These are phyloP conservation scores for Monilinia fructigena DNA, from an alignment of 2,329 filamentous ascomycete genomes.

Conservation along the genomic window DNA sequence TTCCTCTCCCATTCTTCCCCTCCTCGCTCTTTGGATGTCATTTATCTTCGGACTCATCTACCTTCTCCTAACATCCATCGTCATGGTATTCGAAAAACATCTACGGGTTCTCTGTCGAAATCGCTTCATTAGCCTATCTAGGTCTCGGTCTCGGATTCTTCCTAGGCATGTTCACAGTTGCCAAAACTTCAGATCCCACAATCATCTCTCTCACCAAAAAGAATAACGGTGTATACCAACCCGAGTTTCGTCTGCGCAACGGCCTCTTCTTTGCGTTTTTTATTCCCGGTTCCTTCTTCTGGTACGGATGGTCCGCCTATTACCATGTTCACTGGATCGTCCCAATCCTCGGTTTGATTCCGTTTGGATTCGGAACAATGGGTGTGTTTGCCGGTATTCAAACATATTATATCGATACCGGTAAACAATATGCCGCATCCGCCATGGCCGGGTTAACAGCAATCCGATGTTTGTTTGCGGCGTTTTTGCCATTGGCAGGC, in stretches of 20 bases:
- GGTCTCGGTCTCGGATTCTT: constrained; percentile 47
- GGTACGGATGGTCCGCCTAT: constrained; percentile 49
- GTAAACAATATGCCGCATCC: constrained; percentile 42
- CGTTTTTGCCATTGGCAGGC: constrained; percentile 54
- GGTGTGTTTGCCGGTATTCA: constrained; percentile 43
- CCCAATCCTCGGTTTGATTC: constrained; percentile 42
- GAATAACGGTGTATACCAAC: constrained; percentile 41
- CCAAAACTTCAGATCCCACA: constrained; percentile 46
- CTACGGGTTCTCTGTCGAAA: constrained; percentile 46
- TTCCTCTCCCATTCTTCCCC: constrained; percentile 45
- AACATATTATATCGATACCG: constrained; percentile 49
- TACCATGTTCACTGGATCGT: constrained; percentile 45
- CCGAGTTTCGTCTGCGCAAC: constrained; percentile 42
- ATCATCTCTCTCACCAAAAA: constrained; percentile 48
- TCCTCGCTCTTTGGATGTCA: constrained; percentile 28
- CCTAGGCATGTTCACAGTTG: constrained; percentile 45
- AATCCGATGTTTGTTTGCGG: constrained; percentile 47
- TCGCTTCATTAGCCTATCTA: constrained; percentile 48
- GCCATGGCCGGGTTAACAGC: constrained; percentile 44
- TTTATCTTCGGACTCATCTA: constrained; percentile 37
- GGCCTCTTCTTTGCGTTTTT: constrained; percentile 46
- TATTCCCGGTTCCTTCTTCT: constrained; percentile 46
- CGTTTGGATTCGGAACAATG: constrained; percentile 47
- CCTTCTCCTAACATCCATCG: constrained; percentile 33
- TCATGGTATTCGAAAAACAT: constrained; percentile 29